Percentiles rank a stretch among this genome's conserved stretches.
phyloP scores from a whole-genome alignment of 768 basidiomycete genomes.

The Rhodotorula paludigena region DNA sequence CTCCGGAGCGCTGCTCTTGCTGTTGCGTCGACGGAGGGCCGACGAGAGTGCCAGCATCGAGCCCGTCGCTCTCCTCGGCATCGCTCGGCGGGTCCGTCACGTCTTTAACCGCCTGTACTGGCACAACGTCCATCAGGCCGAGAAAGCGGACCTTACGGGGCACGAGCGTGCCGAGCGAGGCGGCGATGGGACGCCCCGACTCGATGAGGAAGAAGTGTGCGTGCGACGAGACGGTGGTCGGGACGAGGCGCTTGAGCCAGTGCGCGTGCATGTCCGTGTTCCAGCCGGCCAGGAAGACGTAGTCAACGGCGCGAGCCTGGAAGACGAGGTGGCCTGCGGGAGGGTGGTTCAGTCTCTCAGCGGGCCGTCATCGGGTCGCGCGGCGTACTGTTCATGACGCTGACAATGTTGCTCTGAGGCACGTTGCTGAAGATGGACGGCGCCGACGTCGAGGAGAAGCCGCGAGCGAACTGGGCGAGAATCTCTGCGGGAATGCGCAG shows the following conservation, averaged over 20 bases:
- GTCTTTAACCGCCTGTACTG: neutral
- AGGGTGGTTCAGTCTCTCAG: neutral
- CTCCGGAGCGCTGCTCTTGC: too few species aligned
- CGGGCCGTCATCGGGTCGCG: too few species aligned
- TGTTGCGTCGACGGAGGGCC: too few species aligned
- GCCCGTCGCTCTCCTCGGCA: neutral
- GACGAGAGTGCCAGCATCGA: neutral
- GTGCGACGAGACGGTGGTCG: neutral
- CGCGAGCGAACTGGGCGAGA: conserved; percentile 2
- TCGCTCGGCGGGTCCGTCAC: conserved; percentile 1
- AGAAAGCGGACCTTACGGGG: neutral
- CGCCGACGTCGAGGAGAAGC: conserved; percentile 7
- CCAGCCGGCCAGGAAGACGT: conserved; percentile 23
- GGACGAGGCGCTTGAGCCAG: neutral
- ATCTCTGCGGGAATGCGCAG: neutral
- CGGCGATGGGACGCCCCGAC: neutral
- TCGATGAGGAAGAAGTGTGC: conserved; percentile 2
- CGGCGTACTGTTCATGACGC: neutral
- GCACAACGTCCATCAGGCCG: neutral
- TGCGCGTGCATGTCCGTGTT: conserved; percentile 1
- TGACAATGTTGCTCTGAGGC: neutral
- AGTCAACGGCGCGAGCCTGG: neutral
- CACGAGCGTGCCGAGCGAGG: neutral
- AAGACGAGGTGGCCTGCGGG: conserved; percentile 13
- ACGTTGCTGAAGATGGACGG: conserved; percentile 8